Conservation (phyloP, 805 yeast species). For the Candida oleophila region DNA sequence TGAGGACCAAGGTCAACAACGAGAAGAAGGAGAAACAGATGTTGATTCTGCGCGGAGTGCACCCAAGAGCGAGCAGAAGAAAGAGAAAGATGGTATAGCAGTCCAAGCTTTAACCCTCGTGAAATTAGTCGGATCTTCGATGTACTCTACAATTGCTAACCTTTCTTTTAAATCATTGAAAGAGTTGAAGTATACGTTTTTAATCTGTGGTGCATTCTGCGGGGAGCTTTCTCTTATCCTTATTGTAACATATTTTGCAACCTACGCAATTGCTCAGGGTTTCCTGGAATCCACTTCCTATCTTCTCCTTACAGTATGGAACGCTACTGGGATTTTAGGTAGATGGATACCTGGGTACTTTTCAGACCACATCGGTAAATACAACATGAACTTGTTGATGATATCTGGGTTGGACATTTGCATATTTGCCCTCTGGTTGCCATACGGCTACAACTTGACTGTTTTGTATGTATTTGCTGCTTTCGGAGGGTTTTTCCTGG, state of each 20-base stretch:
- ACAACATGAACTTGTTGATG: constrained; percentile 34
- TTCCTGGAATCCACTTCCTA: constrained; percentile 26
- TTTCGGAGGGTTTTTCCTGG: constrained; percentile 34
- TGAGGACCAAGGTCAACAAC: no score
- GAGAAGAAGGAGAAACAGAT: not conserved
- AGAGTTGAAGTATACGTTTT: constrained; percentile 22
- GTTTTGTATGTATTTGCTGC: constrained; percentile 33
- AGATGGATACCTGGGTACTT: constrained; percentile 30
- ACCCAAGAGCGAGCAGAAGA: not conserved
- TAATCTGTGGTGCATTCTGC: constrained; percentile 31
- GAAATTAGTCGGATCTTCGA: not conserved
- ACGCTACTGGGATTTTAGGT: constrained; percentile 29
- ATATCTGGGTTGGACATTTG: constrained; percentile 21
- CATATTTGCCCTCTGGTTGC: constrained; percentile 32
- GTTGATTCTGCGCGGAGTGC: no score
- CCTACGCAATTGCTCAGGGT: constrained; percentile 34
- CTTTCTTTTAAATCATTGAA: constrained; percentile 12
- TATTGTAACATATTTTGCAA: constrained; percentile 31
- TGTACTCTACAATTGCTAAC: constrained; percentile 2
- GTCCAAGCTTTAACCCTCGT: not conserved
- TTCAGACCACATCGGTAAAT: constrained; percentile 28
- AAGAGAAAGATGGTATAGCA: not conserved
- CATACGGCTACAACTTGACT: constrained; percentile 24
- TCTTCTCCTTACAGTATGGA: constrained; percentile 27
- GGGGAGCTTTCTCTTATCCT: constrained; percentile 28